Evolutionary conservation across 257 asterid species (phyloP).

Genomic region (Lycium ferocissimum): DNA sequence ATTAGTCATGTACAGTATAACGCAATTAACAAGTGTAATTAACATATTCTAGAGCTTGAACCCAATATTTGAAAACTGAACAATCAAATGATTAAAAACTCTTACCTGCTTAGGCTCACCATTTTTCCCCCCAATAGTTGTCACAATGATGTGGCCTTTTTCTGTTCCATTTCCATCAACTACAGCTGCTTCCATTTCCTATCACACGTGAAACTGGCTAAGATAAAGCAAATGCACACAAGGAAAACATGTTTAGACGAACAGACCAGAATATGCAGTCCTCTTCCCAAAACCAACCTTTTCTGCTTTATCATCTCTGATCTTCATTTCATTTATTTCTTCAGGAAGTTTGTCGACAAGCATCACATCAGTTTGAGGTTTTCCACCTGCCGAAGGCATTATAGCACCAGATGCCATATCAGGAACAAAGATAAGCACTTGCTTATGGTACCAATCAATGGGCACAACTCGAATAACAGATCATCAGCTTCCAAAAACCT

Average conservation of each 20-base stretch:
- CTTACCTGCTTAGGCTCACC: slow-evolving; percentile 92
- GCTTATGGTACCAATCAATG: slow-evolving; percentile 7
- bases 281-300: slow-evolving; percentile 49
- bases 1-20: not conserved
- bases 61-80: slow-evolving; percentile 10
- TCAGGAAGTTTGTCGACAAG: slow-evolving; percentile 76
- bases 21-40: not conserved
- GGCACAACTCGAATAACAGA: not conserved
- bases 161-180: slow-evolving; percentile 95
- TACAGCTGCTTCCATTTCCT: slow-evolving; percentile 92
- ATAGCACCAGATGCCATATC: slow-evolving; percentile 57
- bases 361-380: slow-evolving; percentile 63
- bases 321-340: slow-evolving; percentile 78
- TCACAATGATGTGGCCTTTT: slow-evolving; percentile 93
- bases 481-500: slow-evolving; percentile 36
- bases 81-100: not conserved
- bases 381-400: slow-evolving; percentile 53
- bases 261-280: not conserved
- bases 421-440: slow-evolving; percentile 25
- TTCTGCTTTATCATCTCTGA: slow-evolving; percentile 81
- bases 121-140: slow-evolving; percentile 92
- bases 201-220: slow-evolving; percentile 28
- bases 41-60: slow-evolving; percentile 11
- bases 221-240: slow-evolving; percentile 6
- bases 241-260: not conserved